A percentile compares a stretch with the other conserved stretches of the same genome.
Evolutionary conservation across 805 yeast genomes (phyloP).

Genomic region (Monosporozyma siamensis): DNA sequence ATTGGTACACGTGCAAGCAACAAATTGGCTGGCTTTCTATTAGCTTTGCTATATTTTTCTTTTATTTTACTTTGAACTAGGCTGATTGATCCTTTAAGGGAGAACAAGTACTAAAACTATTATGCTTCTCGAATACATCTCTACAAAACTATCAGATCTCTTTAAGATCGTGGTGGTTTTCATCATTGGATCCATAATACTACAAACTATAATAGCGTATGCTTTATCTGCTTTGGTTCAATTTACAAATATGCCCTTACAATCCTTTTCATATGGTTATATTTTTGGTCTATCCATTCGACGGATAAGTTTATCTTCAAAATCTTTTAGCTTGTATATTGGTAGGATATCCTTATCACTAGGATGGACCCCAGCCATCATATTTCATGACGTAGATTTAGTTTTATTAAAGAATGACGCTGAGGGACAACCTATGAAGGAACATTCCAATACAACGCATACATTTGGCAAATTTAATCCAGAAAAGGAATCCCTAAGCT

Average conservation of each 20-base stretch:
- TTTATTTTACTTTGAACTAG: too few species aligned
- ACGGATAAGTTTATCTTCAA: conserved; percentile 8
- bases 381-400: conserved; percentile 14
- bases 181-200: not conserved
- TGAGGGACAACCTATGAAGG: not conserved
- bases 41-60: too few species aligned
- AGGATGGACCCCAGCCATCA: conserved; percentile 15
- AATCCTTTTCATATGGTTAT: conserved; percentile 11
- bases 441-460: not conserved
- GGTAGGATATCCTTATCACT: conserved; percentile 13
- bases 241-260: conserved; percentile 5
- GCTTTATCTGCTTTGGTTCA: conserved; percentile 2
- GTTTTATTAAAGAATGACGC: not conserved
- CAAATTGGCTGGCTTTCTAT: too few species aligned
- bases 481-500: conserved; percentile 7
- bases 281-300: conserved; percentile 16
- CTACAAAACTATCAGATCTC: not conserved
- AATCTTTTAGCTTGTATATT: conserved; percentile 9
- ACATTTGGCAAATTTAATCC: conserved; percentile 1
- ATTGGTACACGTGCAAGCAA: too few species aligned
- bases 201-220: conserved; percentile 3
- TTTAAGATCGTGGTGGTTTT: conserved; percentile 2
- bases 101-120: not conserved
- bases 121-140: not conserved
- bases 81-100: not conserved